Evolutionary conservation across 2,329 filamentous ascomycete species (phyloP).

Genomic region (Penicillium sp.): DNA sequence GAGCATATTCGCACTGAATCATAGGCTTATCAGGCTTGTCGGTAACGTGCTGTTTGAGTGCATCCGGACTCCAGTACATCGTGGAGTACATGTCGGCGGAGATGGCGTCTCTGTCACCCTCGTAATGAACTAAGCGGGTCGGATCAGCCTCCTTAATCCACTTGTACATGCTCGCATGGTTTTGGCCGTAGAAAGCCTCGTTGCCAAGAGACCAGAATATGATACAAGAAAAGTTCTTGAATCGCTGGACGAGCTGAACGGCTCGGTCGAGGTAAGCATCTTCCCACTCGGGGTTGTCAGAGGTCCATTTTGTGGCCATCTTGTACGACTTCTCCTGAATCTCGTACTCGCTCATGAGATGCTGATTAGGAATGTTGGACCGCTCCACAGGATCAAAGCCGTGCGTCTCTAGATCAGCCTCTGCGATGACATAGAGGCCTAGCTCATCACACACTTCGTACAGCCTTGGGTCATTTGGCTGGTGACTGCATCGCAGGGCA

Average conservation of each 20-base stretch:
- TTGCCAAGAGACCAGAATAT: constrained; percentile 76
- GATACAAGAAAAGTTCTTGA: constrained; percentile 72
- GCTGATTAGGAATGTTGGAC: constrained; percentile 55
- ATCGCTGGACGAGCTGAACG: constrained; percentile 65
- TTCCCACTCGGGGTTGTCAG: constrained; percentile 46
- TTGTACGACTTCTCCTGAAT: constrained; percentile 6
- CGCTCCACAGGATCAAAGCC: constrained; percentile 49
- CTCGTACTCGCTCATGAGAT: constrained; percentile 58
- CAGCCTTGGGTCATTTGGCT: constrained; percentile 51
- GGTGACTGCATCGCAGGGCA: constrained; percentile 69
- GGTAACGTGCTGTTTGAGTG: constrained; percentile 18
- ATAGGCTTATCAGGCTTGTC: constrained; percentile 53
- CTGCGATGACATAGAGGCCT: constrained; percentile 43
- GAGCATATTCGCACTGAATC: constrained; percentile 56
- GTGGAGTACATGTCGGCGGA: constrained; percentile 68
- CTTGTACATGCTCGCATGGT: constrained; percentile 69
- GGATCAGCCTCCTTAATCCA: constrained; percentile 63
- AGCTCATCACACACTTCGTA: constrained; percentile 41
- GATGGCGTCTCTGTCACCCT: constrained; percentile 63
- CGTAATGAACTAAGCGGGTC: constrained; percentile 66
- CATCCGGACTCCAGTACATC: constrained; percentile 61
- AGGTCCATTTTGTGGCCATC: constrained; percentile 61
- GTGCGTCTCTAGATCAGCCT: constrained; percentile 45
- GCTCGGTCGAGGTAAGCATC: constrained; percentile 70
- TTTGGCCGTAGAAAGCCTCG: constrained; percentile 71